Percentiles rank a stretch among this genome's conserved stretches.
Evolutionary conservation across 1,139 yeast genomes (phyloP).

Genomic region (Spencermartinsiella ligniputridi): DNA sequence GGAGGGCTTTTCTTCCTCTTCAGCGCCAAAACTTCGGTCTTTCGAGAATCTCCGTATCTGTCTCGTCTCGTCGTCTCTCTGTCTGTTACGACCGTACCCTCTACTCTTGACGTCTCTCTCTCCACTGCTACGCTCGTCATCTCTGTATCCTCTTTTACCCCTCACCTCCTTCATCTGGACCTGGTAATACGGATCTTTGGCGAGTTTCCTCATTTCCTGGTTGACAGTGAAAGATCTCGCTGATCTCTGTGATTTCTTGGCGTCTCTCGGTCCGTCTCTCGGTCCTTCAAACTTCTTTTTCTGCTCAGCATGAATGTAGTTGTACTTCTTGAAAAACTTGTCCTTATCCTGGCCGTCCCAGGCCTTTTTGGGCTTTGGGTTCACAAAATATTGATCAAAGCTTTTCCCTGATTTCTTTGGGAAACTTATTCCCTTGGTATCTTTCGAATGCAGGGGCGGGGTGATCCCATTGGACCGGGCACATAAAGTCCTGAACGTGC

Average conservation of each 20-base stretch:
- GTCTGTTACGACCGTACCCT: not conserved
- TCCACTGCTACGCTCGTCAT: not conserved
- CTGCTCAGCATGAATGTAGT: slow-evolving; percentile 54
- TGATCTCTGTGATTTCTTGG: slow-evolving; percentile 8
- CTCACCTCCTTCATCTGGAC: slow-evolving; percentile 3
- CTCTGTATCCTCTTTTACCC: slow-evolving; percentile 3
- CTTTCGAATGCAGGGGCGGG: not conserved
- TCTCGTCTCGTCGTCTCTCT: not conserved
- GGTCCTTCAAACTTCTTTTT: slow-evolving; percentile 20
- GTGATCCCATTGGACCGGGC: too few relatives aligned
- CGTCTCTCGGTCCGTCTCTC: not conserved
- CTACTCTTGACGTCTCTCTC: not conserved
- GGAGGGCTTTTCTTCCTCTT: slow-evolving; percentile 10
- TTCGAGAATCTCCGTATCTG: not conserved
- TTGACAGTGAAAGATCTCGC: slow-evolving; percentile 15
- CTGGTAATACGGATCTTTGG: not conserved
- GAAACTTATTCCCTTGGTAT: not conserved
- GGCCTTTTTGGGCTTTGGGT: slow-evolving; percentile 44
- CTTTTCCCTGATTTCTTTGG: slow-evolving; percentile 15
- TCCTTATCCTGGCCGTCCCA: slow-evolving; percentile 59
- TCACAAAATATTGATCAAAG: slow-evolving; percentile 41
- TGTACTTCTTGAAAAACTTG: slow-evolving; percentile 51
- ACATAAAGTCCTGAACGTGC: too few relatives aligned
- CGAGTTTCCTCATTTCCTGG: slow-evolving; percentile 8
- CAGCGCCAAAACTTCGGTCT: slow-evolving; percentile 12